A percentile compares a stretch with the other conserved stretches of the same genome.
These are phyloP conservation scores for Stylonectria norvegica DNA, from an alignment of 2,329 filamentous ascomycete genomes.

Conservation along the genomic window DNA sequence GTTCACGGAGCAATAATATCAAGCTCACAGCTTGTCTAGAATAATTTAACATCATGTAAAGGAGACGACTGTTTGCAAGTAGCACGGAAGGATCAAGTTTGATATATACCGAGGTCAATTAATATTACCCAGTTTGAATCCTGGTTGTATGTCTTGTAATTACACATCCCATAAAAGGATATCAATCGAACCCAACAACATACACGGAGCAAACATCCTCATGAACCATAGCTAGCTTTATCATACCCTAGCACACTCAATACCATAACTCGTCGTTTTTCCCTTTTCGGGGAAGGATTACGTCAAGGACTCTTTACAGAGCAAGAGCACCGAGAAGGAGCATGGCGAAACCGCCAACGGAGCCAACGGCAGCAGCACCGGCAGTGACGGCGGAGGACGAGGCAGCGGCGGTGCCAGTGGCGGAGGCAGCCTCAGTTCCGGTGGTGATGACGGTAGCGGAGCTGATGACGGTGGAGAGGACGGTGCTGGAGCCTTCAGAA, in stretches of 20 bases:
- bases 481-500: conserved; percentile 15
- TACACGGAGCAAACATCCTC: conserved; percentile 5
- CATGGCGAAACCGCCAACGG: conserved; percentile 33
- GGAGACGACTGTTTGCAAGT: too few species aligned
- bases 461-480: conserved; percentile 5
- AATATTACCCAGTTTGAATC: conserved; percentile 14
- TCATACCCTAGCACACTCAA: conserved; percentile 3
- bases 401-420: not conserved
- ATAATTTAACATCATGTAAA: too few species aligned
- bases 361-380: conserved; percentile 30
- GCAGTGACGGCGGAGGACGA: conserved; percentile 20
- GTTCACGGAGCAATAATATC: too few species aligned
- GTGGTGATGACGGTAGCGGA: conserved; percentile 13
- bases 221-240: conserved; percentile 9
- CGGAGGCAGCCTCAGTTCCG: not conserved
- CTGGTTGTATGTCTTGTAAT: conserved; percentile 6
- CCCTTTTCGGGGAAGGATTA: not conserved
- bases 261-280: too few species aligned
- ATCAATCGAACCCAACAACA: conserved; percentile 4
- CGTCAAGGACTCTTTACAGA: conserved; percentile 30
- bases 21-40: too few species aligned
- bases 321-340: conserved; percentile 33
- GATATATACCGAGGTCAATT: conserved; percentile 11
- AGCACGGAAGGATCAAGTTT: too few species aligned
- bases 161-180: conserved; percentile 3